A percentile compares a stretch with the other conserved stretches of the same genome.
Evolutionary conservation across 345 rosid species (phyloP).

Genomic region (Eucalyptus marginata): DNA sequence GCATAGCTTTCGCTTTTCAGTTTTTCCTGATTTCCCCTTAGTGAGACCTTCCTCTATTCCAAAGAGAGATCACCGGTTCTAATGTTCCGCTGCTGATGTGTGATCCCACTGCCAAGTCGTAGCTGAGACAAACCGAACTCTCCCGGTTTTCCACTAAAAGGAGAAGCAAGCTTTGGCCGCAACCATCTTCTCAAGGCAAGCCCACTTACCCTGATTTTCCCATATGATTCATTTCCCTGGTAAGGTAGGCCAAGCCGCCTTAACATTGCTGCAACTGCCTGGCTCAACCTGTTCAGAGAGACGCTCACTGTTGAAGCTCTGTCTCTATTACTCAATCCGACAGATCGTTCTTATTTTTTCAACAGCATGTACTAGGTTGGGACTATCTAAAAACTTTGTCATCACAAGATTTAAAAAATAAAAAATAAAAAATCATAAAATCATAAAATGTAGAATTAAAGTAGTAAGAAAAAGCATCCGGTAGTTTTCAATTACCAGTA

Average conservation of each 20-base stretch:
- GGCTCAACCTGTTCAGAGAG: conserved; percentile 43
- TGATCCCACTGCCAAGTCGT: conserved; percentile 51
- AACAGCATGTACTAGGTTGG: not conserved
- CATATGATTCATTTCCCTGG: conserved; percentile 67
- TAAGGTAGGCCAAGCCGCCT: conserved; percentile 63
- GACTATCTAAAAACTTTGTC: not conserved
- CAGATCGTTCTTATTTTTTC: not conserved
- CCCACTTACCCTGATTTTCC: conserved; percentile 64
- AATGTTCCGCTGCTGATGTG: conserved; percentile 66
- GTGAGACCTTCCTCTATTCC: conserved; percentile 12
- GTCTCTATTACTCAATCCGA: not conserved
- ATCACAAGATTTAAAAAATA: not conserved
- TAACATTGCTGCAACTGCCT: conserved; percentile 49
- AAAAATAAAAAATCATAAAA: not conserved
- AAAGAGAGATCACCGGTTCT: conserved; percentile 56
- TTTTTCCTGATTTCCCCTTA: not conserved
- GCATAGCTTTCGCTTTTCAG: not conserved
- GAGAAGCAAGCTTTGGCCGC: conserved; percentile 64
- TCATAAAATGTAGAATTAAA: not conserved
- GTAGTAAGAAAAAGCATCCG: not conserved
- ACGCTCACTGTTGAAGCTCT: not conserved
- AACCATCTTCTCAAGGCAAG: conserved; percentile 72
- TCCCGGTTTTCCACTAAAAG: conserved; percentile 52
- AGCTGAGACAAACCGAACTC: conserved; percentile 33
- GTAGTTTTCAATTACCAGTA: not conserved